Evolutionary conservation across 2,329 filamentous ascomycete species (phyloP).

Genomic region (Diaporthe citriasiana): DNA sequence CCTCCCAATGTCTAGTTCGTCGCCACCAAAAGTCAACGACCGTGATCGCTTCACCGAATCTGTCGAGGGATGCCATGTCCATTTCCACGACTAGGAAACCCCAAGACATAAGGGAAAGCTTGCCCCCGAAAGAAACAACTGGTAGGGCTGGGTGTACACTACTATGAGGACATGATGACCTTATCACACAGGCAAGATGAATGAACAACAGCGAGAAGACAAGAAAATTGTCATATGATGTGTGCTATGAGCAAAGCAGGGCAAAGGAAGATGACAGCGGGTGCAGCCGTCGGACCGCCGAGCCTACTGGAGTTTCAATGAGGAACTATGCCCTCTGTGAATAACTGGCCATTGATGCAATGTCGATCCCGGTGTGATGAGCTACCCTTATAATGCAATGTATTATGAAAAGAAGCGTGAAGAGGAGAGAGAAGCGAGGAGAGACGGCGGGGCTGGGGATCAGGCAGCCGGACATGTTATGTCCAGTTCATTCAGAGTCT

Average conservation of each 20-base stretch:
- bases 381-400: constrained; percentile 16
- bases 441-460: neutral
- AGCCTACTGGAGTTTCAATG: constrained; percentile 21
- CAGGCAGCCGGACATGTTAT: neutral
- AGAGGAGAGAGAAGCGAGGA: neutral
- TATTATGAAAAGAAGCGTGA: neutral
- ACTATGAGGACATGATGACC: neutral
- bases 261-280: constrained; percentile 25
- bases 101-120: neutral
- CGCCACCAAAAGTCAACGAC: neutral
- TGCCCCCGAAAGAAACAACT: neutral
- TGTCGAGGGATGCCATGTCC: neutral
- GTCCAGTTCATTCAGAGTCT: neutral
- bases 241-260: constrained; percentile 9
- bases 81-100: neutral
- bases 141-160: neutral
- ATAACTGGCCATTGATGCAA: constrained; percentile 22
- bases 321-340: constrained; percentile 18
- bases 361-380: constrained; percentile 33
- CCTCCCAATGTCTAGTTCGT: neutral
- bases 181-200: neutral
- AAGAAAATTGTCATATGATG: neutral
- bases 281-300: constrained; percentile 29
- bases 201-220: neutral
- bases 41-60: neutral